Base-by-base conservation (phyloP, 768 basidiomycete species). In the Mrakia frigida region DNA sequence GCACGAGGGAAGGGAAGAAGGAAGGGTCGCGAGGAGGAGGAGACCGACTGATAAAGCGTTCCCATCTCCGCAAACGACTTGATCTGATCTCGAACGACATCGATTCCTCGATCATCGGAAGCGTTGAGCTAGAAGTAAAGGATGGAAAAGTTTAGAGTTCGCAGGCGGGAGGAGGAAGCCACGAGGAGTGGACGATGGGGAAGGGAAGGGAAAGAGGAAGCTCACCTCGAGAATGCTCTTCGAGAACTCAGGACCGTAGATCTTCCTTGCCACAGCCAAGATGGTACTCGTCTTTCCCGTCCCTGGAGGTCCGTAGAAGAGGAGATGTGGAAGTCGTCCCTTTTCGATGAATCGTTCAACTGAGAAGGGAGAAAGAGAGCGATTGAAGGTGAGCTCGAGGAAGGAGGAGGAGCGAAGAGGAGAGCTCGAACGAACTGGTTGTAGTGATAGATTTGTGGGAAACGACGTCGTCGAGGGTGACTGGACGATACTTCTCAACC, bases 201-300 rank as follows among this genome's bases (percentile, higher is more conserved):
- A 69, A 1, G 37, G 3, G 25, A 28, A 33, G 28, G 11, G 43
- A 11, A 21, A 41, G 56, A n/a, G 41, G 35, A 31, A 78, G 56
- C 86, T 21, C 78, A 93, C 94, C 87, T 99, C 97, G 3, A 98
- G 89, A 37, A 97, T 95, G 81, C 97, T 94, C 82, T 95, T 98
- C 76, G 88, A 86, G 82, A 90, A 96, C 56, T 90, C 89, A 33
- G 86, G 81, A 1, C 95, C 96, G 82, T 98, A 99, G 86, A 99
- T 92, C 78, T 92, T 89, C 69, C 96, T 88, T 31, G 97, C 96
- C 14, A 99, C 91, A 16, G 97, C 97, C 13, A 98, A 86, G 78
- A 99, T 96, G 0, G 95, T 98, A 0, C 94, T 95, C 7, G 97
- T 99, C 84, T 99, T 99, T 70, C 97, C 97, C 0, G 97, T 99